Base-by-base conservation (phyloP, 805 yeast genomes). In the Sugiyamaella marilandica region DNA sequence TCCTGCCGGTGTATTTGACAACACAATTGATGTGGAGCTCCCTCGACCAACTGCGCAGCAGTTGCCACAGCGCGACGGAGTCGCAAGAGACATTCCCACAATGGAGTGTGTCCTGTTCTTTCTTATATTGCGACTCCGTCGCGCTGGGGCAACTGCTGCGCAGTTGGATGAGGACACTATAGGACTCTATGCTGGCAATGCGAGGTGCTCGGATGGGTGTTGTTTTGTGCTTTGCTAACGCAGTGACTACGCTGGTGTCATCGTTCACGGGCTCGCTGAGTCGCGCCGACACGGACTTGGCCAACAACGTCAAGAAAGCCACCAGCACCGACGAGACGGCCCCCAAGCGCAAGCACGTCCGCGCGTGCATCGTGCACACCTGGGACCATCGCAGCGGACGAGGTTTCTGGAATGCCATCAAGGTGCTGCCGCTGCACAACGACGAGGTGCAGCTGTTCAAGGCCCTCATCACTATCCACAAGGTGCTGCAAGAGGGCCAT, bases 401-500 rank as follows among this genome's bases (percentile, higher is more conserved):
- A 53, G 87, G 87, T 9, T 87, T 91, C 62, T 92, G 97, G 92
- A 82, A 86, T 61, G 82, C 84, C 1, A 73, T 92, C 56, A 88
- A 87, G 68, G 70, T 85, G 50, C 82, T 83, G 56, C 96, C 97
- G 1, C 72, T 91, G 53, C 90, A 84, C 57, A 77, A 80, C 52
- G 92, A 87, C 62, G 95, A 89, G 59, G 78, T 91, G 14, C 95
- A 87, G 69, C 69, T 87, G 56, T 91, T 90, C 73, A 92, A 92
- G 66, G 84, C 95, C 13, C 73, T 94, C 64, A 86, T 91, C 50
- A 78, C 87, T 58, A 77, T 90, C 46, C 98, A 92, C 64, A 91
- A 92, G 63, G 92, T 94, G 5, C 72, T 92, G n/a, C 98, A 94
- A 67, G 99, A 92, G 69, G 99, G 99, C n/a, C 98, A 92, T 67